Base-by-base conservation (phyloP, 2,329 filamentous ascomycete genomes). In the Mycosphaerelloides madeirae region DNA sequence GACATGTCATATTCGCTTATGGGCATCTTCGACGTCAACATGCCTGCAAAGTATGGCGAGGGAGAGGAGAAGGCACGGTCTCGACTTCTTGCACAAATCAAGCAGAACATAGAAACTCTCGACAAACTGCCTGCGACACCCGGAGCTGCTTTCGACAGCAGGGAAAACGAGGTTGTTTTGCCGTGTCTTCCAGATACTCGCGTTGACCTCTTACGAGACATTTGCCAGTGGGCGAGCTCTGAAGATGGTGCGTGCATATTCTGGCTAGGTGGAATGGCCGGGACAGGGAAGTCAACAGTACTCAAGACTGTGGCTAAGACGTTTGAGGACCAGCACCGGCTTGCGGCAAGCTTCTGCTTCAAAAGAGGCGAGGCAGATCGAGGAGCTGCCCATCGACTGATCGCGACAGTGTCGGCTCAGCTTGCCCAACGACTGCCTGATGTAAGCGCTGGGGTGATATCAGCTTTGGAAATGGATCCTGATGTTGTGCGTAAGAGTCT, bases 271-370 rank as follows among this genome's bases (percentile, higher is more conserved):
- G 39, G 39, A 15, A 42, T 42, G 39, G 39, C 39, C 11, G 39
- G 39, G 8, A 42, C 39, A 4, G 39, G 39, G 12, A 42, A 42
- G 16, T 42, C 39, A 12, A 42, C 39, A 3, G n/a, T 42, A 9
- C 12, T 32, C 18, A 4, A 22, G 18, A 42, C 39, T 6, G 11
- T 42, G 11, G 29, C 39, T 7, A 29, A 22, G 12, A 35, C 3
- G n/a, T 14, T 14, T 11, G 39, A 34, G 5, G 14, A 28, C 8
- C 9, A 15, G 14, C 16, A 32, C 9, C 19, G 12, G 37, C 39
- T 42, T 14, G 39, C 13, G 12, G 60, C 59, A 19, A 56, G 48
- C 39, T 57, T 58, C 29, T 58, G 55, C 44, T 59, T 59, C 44
- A 50, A 46, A 19, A 31, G 48, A 13, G 49, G 49, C 7, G 34